Conservation (phyloP, 257 asterid species). For the Apocynum venetum region DNA sequence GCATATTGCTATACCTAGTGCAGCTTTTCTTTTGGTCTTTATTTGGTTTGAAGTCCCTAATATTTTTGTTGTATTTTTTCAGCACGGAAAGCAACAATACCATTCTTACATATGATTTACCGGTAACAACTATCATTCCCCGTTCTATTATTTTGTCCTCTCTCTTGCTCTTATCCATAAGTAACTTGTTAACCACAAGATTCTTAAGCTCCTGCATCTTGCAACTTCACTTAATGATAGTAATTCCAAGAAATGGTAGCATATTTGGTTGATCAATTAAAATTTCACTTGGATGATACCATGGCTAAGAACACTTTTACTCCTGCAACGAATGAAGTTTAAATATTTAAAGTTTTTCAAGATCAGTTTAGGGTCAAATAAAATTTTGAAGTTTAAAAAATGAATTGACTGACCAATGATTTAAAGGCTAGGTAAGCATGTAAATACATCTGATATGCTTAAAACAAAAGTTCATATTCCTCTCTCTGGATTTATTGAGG, state of each 20-base stretch:
- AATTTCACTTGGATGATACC: background rate
- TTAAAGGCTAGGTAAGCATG: background rate
- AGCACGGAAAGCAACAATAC: slow-evolving; percentile 83
- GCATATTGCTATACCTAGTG: background rate
- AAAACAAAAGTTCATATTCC: background rate
- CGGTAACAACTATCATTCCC: slow-evolving; percentile 50
- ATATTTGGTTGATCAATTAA: slow-evolving; percentile 6
- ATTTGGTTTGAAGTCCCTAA: slow-evolving; percentile 21
- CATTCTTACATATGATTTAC: slow-evolving; percentile 64
- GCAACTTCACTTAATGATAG: background rate
- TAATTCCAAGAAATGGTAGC: no score
- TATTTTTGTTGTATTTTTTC: slow-evolving; percentile 26
- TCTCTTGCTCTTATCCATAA: background rate
- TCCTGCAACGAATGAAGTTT: background rate
- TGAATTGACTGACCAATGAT: background rate
- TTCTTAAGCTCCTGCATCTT: background rate
- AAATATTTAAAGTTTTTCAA: background rate
- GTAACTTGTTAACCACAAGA: no score
- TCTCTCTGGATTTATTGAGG: background rate
- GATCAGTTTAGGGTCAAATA: background rate
- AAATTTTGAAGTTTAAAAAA: background rate
- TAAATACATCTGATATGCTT: background rate
- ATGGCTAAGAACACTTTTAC: background rate
- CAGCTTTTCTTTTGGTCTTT: slow-evolving; percentile 15
- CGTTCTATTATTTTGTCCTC: background rate